Percentiles rank a stretch among this genome's conserved stretches.
Evolutionary conservation across 2,329 filamentous ascomycete genomes (phyloP).

Genomic region (Teratosphaeria pseudoeucalypti): DNA sequence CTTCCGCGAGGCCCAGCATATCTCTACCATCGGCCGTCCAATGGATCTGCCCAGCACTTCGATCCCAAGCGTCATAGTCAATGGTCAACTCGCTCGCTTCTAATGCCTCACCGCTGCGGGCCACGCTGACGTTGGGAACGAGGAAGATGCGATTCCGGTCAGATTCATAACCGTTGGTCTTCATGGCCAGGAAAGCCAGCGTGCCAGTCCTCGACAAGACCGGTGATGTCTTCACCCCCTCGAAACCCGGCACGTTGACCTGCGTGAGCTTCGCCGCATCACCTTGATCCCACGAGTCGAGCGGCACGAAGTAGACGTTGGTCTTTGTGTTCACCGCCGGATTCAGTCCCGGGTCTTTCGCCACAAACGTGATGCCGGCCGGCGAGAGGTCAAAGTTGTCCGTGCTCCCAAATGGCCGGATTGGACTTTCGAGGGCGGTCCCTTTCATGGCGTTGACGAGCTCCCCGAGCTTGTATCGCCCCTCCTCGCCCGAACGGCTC

Average conservation of each 20-base stretch:
- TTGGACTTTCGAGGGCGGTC: slow-evolving; percentile 52
- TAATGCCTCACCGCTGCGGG: not conserved
- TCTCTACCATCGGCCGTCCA: slow-evolving; percentile 47
- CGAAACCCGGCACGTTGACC: slow-evolving; percentile 48
- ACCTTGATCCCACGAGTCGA: slow-evolving; percentile 49
- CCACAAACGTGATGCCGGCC: slow-evolving; percentile 59
- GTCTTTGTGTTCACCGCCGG: slow-evolving; percentile 69
- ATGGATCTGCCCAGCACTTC: slow-evolving; percentile 40
- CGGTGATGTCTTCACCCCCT: slow-evolving; percentile 56
- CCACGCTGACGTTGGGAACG: slow-evolving; percentile 44
- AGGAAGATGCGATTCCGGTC: slow-evolving; percentile 63
- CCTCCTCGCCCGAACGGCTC: slow-evolving; percentile 18
- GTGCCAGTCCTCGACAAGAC: slow-evolving; percentile 65
- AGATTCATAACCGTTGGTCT: slow-evolving; percentile 59
- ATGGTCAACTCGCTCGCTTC: not conserved
- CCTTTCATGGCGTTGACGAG: slow-evolving; percentile 56
- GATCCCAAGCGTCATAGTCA: slow-evolving; percentile 34
- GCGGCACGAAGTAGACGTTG: slow-evolving; percentile 64
- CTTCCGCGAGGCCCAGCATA: slow-evolving; percentile 65
- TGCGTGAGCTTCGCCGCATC: slow-evolving; percentile 42
- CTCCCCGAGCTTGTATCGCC: slow-evolving; percentile 31
- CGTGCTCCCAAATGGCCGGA: slow-evolving; percentile 67
- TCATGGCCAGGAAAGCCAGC: slow-evolving; percentile 72
- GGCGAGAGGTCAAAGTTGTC: slow-evolving; percentile 69
- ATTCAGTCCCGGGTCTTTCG: slow-evolving; percentile 62